Evolutionary conservation across 129 eudicot genomes (phyloP).

Genomic region (Solidago caesia): DNA sequence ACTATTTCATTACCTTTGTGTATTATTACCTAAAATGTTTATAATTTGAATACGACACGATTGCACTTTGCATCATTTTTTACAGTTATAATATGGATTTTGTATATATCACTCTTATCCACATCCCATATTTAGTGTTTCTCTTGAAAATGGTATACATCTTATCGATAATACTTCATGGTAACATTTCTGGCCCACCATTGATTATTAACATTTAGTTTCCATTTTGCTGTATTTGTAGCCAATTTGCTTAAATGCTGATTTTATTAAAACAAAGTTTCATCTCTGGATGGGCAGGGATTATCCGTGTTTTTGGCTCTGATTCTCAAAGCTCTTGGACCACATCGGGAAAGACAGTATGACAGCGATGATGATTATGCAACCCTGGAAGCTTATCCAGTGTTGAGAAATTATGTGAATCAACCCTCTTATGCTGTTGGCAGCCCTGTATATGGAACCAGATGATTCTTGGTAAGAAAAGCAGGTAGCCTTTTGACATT

Average conservation of each 20-base stretch:
- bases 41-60: too few relatives aligned
- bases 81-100: too few relatives aligned
- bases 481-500: slow-evolving; percentile 39
- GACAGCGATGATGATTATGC: slow-evolving; percentile 82
- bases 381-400: slow-evolving; percentile 62
- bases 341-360: slow-evolving; percentile 57
- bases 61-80: too few relatives aligned
- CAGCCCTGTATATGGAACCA: slow-evolving; percentile 55
- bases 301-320: slow-evolving; percentile 60
- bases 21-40: too few relatives aligned
- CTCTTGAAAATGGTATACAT: neutral
- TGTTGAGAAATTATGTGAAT: slow-evolving; percentile 67
- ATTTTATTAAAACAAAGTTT: slow-evolving; percentile 8
- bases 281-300: slow-evolving; percentile 55
- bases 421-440: slow-evolving; percentile 62
- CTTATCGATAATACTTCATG: neutral
- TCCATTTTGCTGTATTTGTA: neutral
- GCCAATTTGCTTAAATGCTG: slow-evolving; percentile 8
- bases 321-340: slow-evolving; percentile 84
- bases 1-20: too few relatives aligned
- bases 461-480: slow-evolving; percentile 51
- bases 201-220: neutral
- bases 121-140: too few relatives aligned
- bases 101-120: too few relatives aligned
- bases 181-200: too few relatives aligned